These are phyloP conservation scores for Pythium grandisporangium DNA, from an alignment of 352 stramenopile species.

Conservation along the genomic window DNA sequence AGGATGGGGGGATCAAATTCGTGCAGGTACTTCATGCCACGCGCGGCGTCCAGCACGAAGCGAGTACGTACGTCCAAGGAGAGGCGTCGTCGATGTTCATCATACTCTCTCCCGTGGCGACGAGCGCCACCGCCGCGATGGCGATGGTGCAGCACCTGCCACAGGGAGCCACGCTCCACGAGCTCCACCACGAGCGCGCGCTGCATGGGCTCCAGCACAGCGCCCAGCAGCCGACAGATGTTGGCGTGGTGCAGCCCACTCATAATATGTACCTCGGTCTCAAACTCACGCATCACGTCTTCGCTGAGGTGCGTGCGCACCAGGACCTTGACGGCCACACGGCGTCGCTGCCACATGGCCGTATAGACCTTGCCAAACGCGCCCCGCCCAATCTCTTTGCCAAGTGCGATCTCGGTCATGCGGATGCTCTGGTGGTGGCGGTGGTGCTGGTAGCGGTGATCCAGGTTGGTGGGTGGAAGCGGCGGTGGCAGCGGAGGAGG, in stretches of 20 bases:
- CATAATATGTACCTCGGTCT: constrained; percentile 74
- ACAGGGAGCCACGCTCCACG: constrained; percentile 87
- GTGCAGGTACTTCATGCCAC: constrained; percentile 83
- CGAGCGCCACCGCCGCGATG: too few relatives aligned
- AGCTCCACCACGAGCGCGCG: constrained; percentile 93
- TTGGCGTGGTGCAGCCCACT: constrained; percentile 91
- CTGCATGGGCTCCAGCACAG: constrained; percentile 87
- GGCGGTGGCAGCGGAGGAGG: too few relatives aligned
- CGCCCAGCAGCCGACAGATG: constrained; percentile 94
- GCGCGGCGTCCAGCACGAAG: constrained; percentile 55
- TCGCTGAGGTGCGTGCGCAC: constrained; percentile 44
- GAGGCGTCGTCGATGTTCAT: constrained; percentile 23
- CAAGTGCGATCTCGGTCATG: constrained; percentile 41
- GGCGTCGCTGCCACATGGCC: constrained; percentile 34
- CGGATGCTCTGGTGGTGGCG: too few relatives aligned
- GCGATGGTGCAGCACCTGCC: constrained; percentile 85
- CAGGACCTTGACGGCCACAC: constrained; percentile 59
- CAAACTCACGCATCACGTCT: constrained; percentile 55
- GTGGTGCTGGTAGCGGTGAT: too few relatives aligned
- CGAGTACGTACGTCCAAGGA: constrained; percentile 27
- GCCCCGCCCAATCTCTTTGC: constrained; percentile 50
- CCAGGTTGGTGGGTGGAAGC: neutral
- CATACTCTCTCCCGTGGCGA: too few relatives aligned
- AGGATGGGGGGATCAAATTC: constrained; percentile 73
- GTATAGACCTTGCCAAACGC: constrained; percentile 74